These are phyloP conservation scores for Leptographium lundbergii DNA, from an alignment of 2,329 filamentous ascomycete species.

Conservation along the genomic window DNA sequence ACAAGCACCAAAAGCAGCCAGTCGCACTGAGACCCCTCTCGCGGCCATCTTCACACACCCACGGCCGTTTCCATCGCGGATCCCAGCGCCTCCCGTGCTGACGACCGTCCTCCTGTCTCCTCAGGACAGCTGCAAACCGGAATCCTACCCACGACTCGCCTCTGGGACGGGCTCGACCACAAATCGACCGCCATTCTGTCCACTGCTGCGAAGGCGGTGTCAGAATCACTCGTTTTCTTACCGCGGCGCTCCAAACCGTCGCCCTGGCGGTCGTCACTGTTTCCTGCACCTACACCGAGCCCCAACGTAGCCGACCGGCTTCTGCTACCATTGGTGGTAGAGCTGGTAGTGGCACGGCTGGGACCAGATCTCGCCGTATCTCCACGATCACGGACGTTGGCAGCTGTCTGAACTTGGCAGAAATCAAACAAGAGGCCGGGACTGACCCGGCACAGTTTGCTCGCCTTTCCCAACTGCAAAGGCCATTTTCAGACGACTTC, in stretches of 20 bases:
- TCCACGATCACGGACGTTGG: neutral
- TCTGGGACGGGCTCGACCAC: neutral
- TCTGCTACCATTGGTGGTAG: neutral
- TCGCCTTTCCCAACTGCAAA: neutral
- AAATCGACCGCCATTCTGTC: neutral
- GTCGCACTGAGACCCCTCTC: neutral
- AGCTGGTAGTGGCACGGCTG: neutral
- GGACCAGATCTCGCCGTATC: neutral
- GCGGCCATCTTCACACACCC: neutral
- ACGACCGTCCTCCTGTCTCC: neutral
- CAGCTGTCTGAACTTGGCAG: neutral
- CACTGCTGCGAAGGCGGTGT: neutral
- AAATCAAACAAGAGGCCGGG: neutral
- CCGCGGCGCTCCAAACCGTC: neutral
- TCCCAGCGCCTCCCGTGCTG: neutral
- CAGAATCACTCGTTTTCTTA: neutral
- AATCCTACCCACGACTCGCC: neutral
- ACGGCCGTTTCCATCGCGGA: no score
- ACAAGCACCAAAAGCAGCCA: neutral
- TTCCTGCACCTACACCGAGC: slow-evolving; percentile 12
- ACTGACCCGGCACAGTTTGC: neutral
- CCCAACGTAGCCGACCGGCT: slow-evolving; percentile 8
- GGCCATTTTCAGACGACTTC: neutral
- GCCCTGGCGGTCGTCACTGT: slow-evolving; percentile 16
- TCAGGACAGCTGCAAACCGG: neutral